These are phyloP conservation scores for Pseudogymnoascus sp. DNA, from an alignment of 2,329 filamentous ascomycete genomes.

Conservation along the genomic window DNA sequence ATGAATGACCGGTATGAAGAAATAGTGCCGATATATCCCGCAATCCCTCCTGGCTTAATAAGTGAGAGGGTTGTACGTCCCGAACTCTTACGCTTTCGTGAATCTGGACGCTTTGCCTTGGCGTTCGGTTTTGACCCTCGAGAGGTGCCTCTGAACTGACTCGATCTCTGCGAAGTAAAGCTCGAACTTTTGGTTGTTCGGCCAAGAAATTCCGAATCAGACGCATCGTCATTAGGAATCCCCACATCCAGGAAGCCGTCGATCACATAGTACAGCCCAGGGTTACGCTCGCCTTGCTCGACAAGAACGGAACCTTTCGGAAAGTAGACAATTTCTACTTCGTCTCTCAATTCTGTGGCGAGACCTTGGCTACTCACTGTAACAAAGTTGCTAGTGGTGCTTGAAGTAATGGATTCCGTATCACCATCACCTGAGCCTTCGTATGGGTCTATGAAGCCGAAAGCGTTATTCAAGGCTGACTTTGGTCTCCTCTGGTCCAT, in stretches of 20 bases:
- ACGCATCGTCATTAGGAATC: slow-evolving; percentile 52
- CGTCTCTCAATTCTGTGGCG: slow-evolving; percentile 75
- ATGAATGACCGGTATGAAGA: slow-evolving; percentile 95
- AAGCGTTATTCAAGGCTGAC: slow-evolving; percentile 73
- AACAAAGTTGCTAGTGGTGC: slow-evolving; percentile 53
- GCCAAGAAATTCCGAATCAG: slow-evolving; percentile 24
- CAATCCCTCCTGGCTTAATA: slow-evolving; percentile 88
- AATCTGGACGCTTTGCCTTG: slow-evolving; percentile 26
- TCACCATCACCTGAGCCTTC: slow-evolving; percentile 74
- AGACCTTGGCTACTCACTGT: slow-evolving; percentile 53
- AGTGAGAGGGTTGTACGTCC: slow-evolving; percentile 71
- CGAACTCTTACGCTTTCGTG: slow-evolving; percentile 38
- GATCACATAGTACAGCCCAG: slow-evolving; percentile 93
- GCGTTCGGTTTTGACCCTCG: slow-evolving; percentile 19
- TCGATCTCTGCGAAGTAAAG: slow-evolving; percentile 24
- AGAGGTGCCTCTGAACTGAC: slow-evolving; percentile 35
- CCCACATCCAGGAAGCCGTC: slow-evolving; percentile 95
- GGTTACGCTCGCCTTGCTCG: slow-evolving; percentile 94
- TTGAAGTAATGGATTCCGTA: slow-evolving; percentile 73
- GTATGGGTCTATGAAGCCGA: slow-evolving; percentile 82
- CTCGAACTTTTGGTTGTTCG: slow-evolving; percentile 14
- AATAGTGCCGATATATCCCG: slow-evolving; percentile 88
- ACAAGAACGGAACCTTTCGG: slow-evolving; percentile 90
- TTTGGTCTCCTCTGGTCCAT: slow-evolving; percentile 77
- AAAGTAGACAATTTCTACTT: slow-evolving; percentile 96